Base-by-base conservation (phyloP, 2,329 filamentous ascomycete species). In the Aspergillus quadricinctus region DNA sequence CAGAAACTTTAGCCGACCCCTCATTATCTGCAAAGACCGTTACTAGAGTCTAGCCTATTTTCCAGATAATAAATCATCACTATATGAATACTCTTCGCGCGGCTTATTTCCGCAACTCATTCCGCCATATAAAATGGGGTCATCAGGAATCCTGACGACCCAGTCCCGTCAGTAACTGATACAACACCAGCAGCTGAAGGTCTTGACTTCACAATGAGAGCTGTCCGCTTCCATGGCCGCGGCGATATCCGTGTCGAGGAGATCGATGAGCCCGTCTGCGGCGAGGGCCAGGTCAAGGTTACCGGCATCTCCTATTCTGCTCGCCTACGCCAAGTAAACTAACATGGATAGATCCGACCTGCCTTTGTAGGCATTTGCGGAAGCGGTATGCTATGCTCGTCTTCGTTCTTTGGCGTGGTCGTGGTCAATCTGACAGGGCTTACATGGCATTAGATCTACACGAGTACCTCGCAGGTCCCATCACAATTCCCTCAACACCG, bases 381-480 rank as follows among this genome's bases (percentile, higher is more conserved):
- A 35, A 70, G 62, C 52, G 68, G 67, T 66, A 53, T 28, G 58
- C 58, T 31, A 53, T 28, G 57, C 58, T 31, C 25, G 41, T 29
- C 1, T 17, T n/a, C 5, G 3, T 37, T 37, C 14, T 7, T 37
- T 37, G 14, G 31, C 23, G 23, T 17, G 5, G 31, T 35, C 28
- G 9, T 29, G 28, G 2, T 14, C 31, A n/a, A 3, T 37, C 14
- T 17, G 31, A 7, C 14, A 14, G 31, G 1, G 31, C 41, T 27
- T n/a, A 29, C 48, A 21, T 31, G 2, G 14, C 66, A 67, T 21
- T 21, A 23, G 79, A 82, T 61, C 65, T 81, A 4, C 80, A 83
- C 61, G 81, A 84, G 66, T 84, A 81, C 62, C 71, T 80, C 49
- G 73, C 75, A 14, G 77, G 76, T 2, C 74, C 75, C 14, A 79